Percentiles rank a stretch among this genome's conserved stretches.
phyloP scores from a whole-genome alignment of 2,329 filamentous ascomycete genomes.

The Dactylonectria estremocensis region DNA sequence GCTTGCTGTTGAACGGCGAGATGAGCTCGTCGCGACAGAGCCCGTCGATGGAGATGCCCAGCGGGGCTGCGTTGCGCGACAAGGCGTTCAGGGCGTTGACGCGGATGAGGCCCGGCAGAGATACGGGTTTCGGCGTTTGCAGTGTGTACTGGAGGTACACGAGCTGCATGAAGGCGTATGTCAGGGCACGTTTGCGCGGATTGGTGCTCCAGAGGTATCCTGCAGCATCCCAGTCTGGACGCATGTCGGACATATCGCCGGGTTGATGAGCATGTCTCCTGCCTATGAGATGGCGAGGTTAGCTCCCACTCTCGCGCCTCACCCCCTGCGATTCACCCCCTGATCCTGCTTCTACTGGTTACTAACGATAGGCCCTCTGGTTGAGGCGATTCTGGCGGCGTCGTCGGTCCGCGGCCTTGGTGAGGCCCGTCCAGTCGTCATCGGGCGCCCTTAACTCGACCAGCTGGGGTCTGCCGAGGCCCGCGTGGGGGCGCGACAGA shows the following conservation, averaged over 20 bases:
- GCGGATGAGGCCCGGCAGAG: constrained; percentile 41
- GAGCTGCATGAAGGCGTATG: constrained; percentile 39
- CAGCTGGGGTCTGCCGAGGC: constrained; percentile 32
- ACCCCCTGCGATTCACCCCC: not conserved
- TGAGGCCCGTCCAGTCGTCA: constrained; percentile 46
- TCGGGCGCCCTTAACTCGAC: constrained; percentile 36
- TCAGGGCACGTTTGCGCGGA: constrained; percentile 30
- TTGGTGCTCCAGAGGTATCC: constrained; percentile 21
- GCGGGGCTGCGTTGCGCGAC: constrained; percentile 32
- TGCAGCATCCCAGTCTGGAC: not conserved
- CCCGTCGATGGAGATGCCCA: constrained; percentile 36
- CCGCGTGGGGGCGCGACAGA: constrained; percentile 7
- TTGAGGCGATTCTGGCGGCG: constrained; percentile 46
- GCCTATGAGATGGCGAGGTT: not conserved
- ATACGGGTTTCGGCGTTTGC: constrained; percentile 26
- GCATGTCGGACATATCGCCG: not conserved
- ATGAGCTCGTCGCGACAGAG: constrained; percentile 40
- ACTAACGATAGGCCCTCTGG: constrained; percentile 44
- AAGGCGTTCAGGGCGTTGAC: constrained; percentile 43
- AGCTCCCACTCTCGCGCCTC: not conserved
- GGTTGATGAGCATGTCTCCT: constrained; percentile 12
- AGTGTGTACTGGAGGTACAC: constrained; percentile 41
- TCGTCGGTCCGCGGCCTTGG: constrained; percentile 41
- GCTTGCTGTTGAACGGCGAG: constrained; percentile 37
- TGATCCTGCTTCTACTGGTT: not conserved